phyloP scores from a whole-genome alignment of 1,284 basidiomycete genomes.

The Xerocomus amazonicus region DNA sequence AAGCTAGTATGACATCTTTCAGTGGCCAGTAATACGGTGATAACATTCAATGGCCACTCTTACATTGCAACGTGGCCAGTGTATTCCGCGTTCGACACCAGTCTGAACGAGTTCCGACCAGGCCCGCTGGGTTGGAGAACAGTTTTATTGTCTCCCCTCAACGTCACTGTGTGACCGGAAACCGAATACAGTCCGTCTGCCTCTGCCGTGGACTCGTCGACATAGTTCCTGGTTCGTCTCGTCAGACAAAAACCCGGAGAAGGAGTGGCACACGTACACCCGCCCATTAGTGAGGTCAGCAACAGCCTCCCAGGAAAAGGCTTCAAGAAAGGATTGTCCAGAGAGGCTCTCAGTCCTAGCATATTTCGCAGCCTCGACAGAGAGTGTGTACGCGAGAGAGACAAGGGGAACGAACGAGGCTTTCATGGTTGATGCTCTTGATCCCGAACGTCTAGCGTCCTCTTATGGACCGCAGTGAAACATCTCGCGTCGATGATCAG shows the following conservation, averaged over 20 bases:
- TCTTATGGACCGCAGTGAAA: too few species aligned
- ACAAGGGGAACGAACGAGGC: conserved; percentile 8
- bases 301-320: conserved; percentile 42
- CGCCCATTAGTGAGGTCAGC: conserved; percentile 47
- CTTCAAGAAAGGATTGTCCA: conserved; percentile 40
- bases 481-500: too few species aligned
- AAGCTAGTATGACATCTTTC: conserved; percentile 21
- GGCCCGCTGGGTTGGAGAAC: conserved; percentile 29
- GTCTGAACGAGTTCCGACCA: conserved; percentile 37
- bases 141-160: conserved; percentile 35
- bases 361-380: conserved; percentile 32
- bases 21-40: neutral
- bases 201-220: conserved; percentile 41
- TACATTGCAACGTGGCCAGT: conserved; percentile 37
- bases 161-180: conserved; percentile 42
- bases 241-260: neutral
- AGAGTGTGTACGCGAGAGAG: conserved; percentile 4
- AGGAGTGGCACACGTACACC: conserved; percentile 33
- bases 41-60: neutral
- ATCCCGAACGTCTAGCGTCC: too few species aligned
- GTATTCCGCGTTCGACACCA: conserved; percentile 33
- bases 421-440: too few species aligned
- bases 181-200: conserved; percentile 46
- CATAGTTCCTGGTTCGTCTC: conserved; percentile 43
- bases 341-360: conserved; percentile 35